These are phyloP conservation scores for Colletotrichum tanaceti DNA, from an alignment of 2,329 filamentous ascomycete genomes.

Conservation along the genomic window DNA sequence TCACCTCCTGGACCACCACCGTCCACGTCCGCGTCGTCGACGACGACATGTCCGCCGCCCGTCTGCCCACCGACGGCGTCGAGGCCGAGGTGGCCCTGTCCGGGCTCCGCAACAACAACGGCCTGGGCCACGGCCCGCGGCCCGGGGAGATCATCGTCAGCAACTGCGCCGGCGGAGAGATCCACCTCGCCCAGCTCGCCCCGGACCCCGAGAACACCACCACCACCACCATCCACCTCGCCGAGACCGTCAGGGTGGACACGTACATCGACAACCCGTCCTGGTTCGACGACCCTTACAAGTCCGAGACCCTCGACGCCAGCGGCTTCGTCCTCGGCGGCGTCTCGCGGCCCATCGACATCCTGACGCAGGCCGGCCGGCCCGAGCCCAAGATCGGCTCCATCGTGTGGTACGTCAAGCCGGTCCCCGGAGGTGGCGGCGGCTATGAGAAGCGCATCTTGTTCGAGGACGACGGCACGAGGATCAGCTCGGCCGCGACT, in stretches of 20 bases:
- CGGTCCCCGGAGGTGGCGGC: conserved; percentile 22
- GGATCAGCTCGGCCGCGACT: conserved; percentile 61
- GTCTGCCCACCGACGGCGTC: conserved; percentile 48
- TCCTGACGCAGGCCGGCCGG: conserved; percentile 49
- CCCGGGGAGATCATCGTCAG: conserved; percentile 55
- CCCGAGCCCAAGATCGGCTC: conserved; percentile 54
- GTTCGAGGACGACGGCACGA: conserved; percentile 67
- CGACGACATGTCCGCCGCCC: conserved; percentile 26
- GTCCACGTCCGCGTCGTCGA: conserved; percentile 53
- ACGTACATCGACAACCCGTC: conserved; percentile 66
- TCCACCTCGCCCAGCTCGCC: conserved; percentile 56
- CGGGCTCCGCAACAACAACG: conserved; percentile 66
- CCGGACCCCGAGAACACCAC: conserved; percentile 41
- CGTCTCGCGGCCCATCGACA: conserved; percentile 53
- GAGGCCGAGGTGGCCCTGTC: conserved; percentile 57
- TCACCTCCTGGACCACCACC: conserved; percentile 61
- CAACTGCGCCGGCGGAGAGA: conserved; percentile 57
- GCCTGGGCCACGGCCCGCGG: conserved; percentile 61
- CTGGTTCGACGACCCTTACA: conserved; percentile 67
- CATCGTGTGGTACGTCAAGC: conserved; percentile 58
- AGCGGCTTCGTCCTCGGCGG: conserved; percentile 67
- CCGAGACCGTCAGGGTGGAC: conserved; percentile 57
- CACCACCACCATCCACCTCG: conserved; percentile 53
- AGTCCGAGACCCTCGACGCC: conserved; percentile 55
- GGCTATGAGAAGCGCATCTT: conserved; percentile 60